These are phyloP conservation scores for Alnus glutinosa DNA, from an alignment of 306 rosid genomes.

Conservation along the genomic window DNA sequence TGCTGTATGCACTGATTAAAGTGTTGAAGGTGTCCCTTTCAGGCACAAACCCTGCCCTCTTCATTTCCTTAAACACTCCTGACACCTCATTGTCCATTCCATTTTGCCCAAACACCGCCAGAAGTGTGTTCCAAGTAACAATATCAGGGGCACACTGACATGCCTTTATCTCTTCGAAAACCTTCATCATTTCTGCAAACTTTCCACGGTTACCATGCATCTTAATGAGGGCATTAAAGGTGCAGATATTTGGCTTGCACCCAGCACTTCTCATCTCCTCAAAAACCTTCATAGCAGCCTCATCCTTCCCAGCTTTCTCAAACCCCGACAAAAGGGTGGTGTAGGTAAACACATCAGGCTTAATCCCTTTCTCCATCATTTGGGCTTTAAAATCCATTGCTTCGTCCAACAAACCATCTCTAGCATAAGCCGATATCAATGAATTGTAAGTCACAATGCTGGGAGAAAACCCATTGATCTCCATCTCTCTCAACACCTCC, in stretches of 20 bases:
- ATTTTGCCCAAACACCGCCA: constrained; percentile 90
- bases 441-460: constrained; percentile 73
- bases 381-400: constrained; percentile 59
- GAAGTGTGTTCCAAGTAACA: constrained; percentile 93
- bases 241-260: constrained; percentile 85
- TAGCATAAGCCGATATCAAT: constrained; percentile 74
- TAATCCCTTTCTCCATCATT: constrained; percentile 74
- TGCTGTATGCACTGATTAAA: constrained; percentile 83
- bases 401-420: constrained; percentile 79
- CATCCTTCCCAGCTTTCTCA: constrained; percentile 83
- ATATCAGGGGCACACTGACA: constrained; percentile 72
- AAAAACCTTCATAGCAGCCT: constrained; percentile 54
- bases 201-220: constrained; percentile 91
- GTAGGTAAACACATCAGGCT: constrained; percentile 85
- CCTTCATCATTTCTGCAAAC: constrained; percentile 83
- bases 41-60: constrained; percentile 92
- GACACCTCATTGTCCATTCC: constrained; percentile 86
- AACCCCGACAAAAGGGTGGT: constrained; percentile 86
- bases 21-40: constrained; percentile 93
- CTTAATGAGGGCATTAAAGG: constrained; percentile 87
- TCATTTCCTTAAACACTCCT: constrained; percentile 82
- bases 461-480: constrained; percentile 59
- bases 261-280: constrained; percentile 69
- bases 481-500: constrained; percentile 84
- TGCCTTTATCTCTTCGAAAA: constrained; percentile 67